Base-by-base conservation (phyloP, 2,329 filamentous ascomycete genomes). In the Penicillium sp. region DNA sequence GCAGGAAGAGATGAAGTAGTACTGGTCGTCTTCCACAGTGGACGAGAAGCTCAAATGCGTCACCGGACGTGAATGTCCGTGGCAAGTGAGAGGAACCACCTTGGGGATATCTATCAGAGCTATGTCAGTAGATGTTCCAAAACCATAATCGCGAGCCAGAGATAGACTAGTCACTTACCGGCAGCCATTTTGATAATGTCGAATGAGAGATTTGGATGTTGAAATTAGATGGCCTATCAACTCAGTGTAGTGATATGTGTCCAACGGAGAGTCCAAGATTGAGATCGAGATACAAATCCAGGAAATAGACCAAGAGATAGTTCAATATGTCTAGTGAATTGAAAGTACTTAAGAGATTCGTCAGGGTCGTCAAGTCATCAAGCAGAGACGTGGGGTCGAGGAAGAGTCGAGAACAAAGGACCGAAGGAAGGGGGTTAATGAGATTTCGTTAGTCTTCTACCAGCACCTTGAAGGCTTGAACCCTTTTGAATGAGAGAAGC, bases 1-100 rank as follows among this genome's bases (percentile, higher is more conserved):
- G 78, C 89, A 93, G 58, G 91, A 90, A 22, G 91, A 95, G 57
- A 96, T 91, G 65, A 96, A 79, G 70, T 93, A 95, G 73, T 93
- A 96, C 57, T 86, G 82, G 56, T 89, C 88, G 59, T 90, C 86
- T 64, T 89, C 86, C 56, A 90, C 82, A 12, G 91, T 78, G 11
- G 86, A 82, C 19, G 91, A 96, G 74, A 96, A 96, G 70, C 84
- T 87, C 64, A 95, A 81, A 70, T 96, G 91, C 6, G 91, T 89
- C 45, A 96, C 90, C 1, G 91, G 91, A 52, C 91, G 84, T 44
- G 91, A 95, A 71, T 96, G 91, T 55, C 91, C 91, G 71, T 96
- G 91, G 72, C 91, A 96, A 58, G 91, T 96, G 69, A 96, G 75
- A 49, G 91, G 91, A 46, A 95, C 89, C 50, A 90, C 89, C 56